Conservation (phyloP, 371 early-diverging fungal genomes). For the Circinella umbellata region DNA sequence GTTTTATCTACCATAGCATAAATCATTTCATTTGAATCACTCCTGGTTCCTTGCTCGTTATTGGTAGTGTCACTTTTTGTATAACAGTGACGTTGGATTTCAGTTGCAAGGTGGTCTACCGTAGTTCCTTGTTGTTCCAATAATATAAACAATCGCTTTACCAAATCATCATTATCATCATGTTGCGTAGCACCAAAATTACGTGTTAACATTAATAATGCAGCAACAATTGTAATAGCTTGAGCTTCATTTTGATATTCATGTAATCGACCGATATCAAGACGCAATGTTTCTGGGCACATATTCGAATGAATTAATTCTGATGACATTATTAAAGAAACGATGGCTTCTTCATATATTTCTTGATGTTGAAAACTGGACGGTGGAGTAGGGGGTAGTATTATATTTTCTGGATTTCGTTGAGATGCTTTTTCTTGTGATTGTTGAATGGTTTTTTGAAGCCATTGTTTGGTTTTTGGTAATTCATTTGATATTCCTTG, state of each 20-base stretch:
- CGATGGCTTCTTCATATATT: constrained; percentile 66
- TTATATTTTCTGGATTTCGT: constrained; percentile 67
- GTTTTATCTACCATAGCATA: constrained; percentile 75
- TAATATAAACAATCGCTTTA: constrained; percentile 53
- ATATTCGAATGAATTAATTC: constrained; percentile 11
- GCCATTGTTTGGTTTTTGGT: constrained; percentile 59
- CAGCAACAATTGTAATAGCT: constrained; percentile 65
- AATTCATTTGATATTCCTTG: constrained; percentile 33
- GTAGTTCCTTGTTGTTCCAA: constrained; percentile 52
- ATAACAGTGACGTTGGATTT: constrained; percentile 22
- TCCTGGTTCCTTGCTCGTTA: not conserved
- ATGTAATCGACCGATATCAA: constrained; percentile 66
- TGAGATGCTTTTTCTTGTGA: constrained; percentile 44
- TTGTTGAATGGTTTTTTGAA: constrained; percentile 36
- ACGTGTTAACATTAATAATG: constrained; percentile 70
- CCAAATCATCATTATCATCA: constrained; percentile 33
- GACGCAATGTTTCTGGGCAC: constrained; percentile 69
- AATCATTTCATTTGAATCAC: constrained; percentile 22
- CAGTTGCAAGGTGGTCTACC: constrained; percentile 53
- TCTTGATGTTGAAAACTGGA: constrained; percentile 9
- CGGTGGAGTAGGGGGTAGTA: constrained; percentile 25
- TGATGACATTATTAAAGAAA: constrained; percentile 44
- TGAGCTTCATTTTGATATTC: constrained; percentile 71
- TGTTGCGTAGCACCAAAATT: constrained; percentile 42
- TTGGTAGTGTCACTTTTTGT: no score